Evolutionary conservation across 129 eudicot genomes (phyloP), one percentile per base, ranked within the genome.

Genomic region (Dittrichia graveolens): DNA sequence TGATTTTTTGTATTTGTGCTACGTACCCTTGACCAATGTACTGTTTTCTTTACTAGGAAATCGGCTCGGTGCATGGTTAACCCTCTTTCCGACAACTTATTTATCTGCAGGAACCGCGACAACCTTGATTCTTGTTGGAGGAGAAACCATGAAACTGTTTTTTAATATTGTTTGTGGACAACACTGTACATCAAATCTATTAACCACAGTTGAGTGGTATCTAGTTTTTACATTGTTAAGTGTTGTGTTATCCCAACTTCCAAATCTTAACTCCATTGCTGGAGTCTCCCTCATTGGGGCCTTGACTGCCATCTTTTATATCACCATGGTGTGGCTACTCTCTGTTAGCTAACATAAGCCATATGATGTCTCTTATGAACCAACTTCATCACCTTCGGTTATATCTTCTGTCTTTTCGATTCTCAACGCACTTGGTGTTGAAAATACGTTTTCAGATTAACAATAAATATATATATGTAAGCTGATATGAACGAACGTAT

Each of bases 131-230:
- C 84, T 94, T 6, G 72, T 94, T 2, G 98, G 98, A 79, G 97
- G 98, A 46, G 96, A 88, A 82, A 94, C 98, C 15, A 90, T 94
- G 97, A 90, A 94, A 63, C 75, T 94, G 10, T 94, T 94, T 84
- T 94, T 94, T 71, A 86, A 94, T 68, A 84, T 81, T 2, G 96
- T 90, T 61, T 90, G 98, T 60, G 98, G 98, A 66, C 96, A 97
- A 5, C 87, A 73, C 6, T 90, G 98, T 80, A 16, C 93, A 52
- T 87, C 96, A 0, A 88, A 90, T 72, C 98, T 97, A 18, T 80
- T 94, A 9, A 90, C 98, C 5, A 94, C 98, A 2, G 98, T 94
- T 0, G 98, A 94, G 82, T 94, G 97, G 98, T 94, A 94, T 66
- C 68, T 94, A 73, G 98, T 94, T 43, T 94, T 94, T 86, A 94